Evolutionary conservation across 2,329 filamentous ascomycete genomes (phyloP).

Genomic region (Lasiodiplodia sp.): DNA sequence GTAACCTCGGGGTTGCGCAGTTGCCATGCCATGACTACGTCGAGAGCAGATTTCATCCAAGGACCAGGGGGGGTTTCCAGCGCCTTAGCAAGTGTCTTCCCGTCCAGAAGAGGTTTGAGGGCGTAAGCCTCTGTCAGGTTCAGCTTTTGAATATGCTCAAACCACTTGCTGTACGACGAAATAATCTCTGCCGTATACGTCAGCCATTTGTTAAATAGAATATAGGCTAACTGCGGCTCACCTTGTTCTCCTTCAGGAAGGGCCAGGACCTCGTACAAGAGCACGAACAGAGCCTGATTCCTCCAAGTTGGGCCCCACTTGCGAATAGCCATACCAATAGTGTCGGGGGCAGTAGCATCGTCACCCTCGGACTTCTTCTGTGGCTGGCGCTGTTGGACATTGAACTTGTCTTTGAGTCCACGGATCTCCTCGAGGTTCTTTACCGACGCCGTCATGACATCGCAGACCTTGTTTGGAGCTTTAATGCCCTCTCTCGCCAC

Average conservation of each 20-base stretch:
- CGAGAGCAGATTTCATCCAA: conserved; percentile 85
- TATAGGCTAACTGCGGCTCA: conserved; percentile 42
- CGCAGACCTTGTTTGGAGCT: conserved; percentile 76
- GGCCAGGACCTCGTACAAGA: conserved; percentile 68
- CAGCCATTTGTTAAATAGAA: conserved; percentile 19
- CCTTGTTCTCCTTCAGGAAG: conserved; percentile 50
- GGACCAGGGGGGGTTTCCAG: conserved; percentile 73
- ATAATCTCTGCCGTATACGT: conserved; percentile 50
- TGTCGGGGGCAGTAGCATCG: conserved; percentile 62
- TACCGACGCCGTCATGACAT: conserved; percentile 70
- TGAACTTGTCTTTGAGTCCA: conserved; percentile 61
- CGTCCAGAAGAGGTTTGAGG: conserved; percentile 69
- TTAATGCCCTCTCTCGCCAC: conserved; percentile 81
- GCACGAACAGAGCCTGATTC: conserved; percentile 71
- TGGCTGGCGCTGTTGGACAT: conserved; percentile 56
- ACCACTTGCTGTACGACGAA: conserved; percentile 61
- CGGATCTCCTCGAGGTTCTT: conserved; percentile 70
- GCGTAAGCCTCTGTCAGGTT: conserved; percentile 59
- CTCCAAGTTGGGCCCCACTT: conserved; percentile 77
- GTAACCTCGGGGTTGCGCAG: conserved; percentile 75
- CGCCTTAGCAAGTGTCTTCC: conserved; percentile 72
- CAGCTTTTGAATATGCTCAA: conserved; percentile 59
- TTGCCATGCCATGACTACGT: conserved; percentile 87
- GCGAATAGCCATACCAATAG: conserved; percentile 76
- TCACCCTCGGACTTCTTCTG: conserved; percentile 53